These are phyloP conservation scores for Pyracantha coccinea DNA, from an alignment of 331 rosid genomes.

Conservation along the genomic window DNA sequence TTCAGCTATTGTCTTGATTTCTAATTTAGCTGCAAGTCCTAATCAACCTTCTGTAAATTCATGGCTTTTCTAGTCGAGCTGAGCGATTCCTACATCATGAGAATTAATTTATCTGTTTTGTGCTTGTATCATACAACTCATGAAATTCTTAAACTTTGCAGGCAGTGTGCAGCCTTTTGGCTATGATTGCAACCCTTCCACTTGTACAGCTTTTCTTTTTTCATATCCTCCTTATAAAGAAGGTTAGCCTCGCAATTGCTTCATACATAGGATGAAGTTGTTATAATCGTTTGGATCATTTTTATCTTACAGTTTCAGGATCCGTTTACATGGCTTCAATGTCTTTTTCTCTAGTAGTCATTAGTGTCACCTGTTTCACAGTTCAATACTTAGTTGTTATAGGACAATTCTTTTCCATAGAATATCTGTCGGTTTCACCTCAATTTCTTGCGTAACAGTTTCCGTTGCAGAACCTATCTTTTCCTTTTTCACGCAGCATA, in stretches of 20 bases:
- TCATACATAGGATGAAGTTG: not conserved
- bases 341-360: not conserved
- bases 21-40: not conserved
- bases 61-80: not conserved
- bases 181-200: constrained; percentile 91
- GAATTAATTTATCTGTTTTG: not conserved
- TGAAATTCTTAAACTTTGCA: constrained; percentile 20
- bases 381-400: not conserved
- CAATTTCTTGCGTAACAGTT: not conserved
- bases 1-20: not conserved
- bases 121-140: not conserved
- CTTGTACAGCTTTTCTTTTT: constrained; percentile 93
- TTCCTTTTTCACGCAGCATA: not conserved
- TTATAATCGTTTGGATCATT: not conserved
- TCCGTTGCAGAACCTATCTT: not conserved
- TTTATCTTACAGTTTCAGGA: not conserved
- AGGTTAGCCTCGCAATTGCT: constrained; percentile 36
- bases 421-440: not conserved
- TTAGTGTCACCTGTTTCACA: not conserved
- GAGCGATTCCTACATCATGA: not conserved
- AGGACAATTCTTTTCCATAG: not conserved
- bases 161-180: constrained; percentile 85
- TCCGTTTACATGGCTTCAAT: not conserved
- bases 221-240: constrained; percentile 91
- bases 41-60: not conserved